phyloP scores from a whole-genome alignment of 192 early-diverging fungal species.

The Phlyctochytrium bullatum region DNA sequence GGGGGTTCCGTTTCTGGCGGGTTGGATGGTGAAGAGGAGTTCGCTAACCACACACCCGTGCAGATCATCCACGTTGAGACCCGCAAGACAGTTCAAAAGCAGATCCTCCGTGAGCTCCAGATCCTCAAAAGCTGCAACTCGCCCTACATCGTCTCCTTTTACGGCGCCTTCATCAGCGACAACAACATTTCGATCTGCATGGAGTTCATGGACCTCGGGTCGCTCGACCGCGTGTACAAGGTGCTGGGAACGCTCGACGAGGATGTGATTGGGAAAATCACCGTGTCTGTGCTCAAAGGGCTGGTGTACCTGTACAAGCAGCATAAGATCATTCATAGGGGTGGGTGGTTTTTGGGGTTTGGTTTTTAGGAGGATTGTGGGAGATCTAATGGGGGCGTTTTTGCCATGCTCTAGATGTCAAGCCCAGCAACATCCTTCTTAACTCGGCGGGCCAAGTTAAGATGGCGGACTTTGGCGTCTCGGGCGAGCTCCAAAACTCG shows the following conservation, averaged over 20 bases:
- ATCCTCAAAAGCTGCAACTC: constrained; percentile 87
- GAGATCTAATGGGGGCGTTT: neutral
- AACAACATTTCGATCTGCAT: constrained; percentile 90
- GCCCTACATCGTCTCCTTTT: constrained; percentile 92
- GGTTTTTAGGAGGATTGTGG: neutral
- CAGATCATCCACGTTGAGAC: constrained; percentile 55
- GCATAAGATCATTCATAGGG: constrained; percentile 88
- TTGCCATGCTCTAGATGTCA: constrained; percentile 96
- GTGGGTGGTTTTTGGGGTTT: constrained; percentile 40
- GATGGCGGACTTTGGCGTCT: constrained; percentile 97
- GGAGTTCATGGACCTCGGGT: constrained; percentile 95
- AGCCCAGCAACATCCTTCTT: constrained; percentile 96
- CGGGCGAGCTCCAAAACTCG: constrained; percentile 83
- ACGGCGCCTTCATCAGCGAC: constrained; percentile 85
- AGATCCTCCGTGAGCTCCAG: constrained; percentile 89
- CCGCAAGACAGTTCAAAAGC: constrained; percentile 57
- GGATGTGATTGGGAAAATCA: constrained; percentile 82
- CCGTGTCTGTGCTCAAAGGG: constrained; percentile 84
- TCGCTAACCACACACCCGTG: neutral
- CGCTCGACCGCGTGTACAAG: constrained; percentile 90
- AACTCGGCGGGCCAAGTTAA: constrained; percentile 89
- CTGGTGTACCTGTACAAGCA: constrained; percentile 90
- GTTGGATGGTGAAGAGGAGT: neutral
- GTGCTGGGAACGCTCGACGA: constrained; percentile 83
- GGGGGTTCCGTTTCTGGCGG: neutral